phyloP scores from a whole-genome alignment of 768 basidiomycete species.

The Lentinula detonsa region DNA sequence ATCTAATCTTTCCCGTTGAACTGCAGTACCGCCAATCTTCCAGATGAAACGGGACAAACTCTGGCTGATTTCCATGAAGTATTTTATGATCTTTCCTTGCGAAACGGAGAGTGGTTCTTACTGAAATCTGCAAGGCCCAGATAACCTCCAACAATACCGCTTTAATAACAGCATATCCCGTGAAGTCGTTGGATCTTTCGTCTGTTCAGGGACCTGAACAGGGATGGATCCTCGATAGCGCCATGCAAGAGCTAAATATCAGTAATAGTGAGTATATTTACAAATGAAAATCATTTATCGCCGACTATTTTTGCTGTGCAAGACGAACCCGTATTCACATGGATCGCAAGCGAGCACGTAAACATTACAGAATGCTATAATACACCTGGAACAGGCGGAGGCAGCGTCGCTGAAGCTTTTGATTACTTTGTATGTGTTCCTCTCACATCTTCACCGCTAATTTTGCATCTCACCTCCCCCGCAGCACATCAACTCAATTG shows the following conservation, averaged over 20 bases:
- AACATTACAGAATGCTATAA: conserved; percentile 1
- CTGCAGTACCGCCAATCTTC: background rate
- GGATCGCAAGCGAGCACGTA: conserved; percentile 5
- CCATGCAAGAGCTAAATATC: background rate
- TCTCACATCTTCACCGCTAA: background rate
- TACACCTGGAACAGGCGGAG: background rate
- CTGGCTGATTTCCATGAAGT: conserved; percentile 5
- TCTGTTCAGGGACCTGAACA: background rate
- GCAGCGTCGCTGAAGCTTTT: background rate
- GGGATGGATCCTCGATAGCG: conserved; percentile 2
- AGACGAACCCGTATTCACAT: conserved; percentile 3
- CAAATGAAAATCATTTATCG: background rate
- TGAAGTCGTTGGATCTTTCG: background rate
- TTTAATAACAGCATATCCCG: background rate
- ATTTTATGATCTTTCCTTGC: background rate
- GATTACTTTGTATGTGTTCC: background rate
- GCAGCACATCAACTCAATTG: conserved; percentile 7
- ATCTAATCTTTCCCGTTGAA: background rate
- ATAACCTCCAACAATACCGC: conserved; percentile 6
- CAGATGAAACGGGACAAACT: background rate
- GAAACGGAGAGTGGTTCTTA: background rate
- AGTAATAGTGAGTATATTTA: background rate
- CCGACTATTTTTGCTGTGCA: background rate
- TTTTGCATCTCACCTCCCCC: background rate
- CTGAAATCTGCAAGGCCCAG: background rate